Percentiles rank a stretch among this genome's conserved stretches.
phyloP scores from a whole-genome alignment of 371 early-diverging fungal genomes.

The Nosema muscidifuracis region DNA sequence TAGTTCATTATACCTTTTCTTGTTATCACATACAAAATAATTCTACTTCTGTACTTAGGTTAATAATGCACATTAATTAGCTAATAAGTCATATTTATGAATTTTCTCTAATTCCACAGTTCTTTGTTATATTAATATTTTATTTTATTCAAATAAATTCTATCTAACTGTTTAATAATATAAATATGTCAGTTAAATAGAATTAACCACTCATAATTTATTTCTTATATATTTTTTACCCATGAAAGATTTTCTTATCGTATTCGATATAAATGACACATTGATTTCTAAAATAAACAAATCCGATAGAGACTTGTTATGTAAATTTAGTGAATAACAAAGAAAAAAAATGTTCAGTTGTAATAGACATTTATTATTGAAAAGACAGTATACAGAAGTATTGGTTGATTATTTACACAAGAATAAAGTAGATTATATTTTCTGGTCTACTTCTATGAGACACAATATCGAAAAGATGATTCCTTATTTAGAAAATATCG shows the following conservation, averaged over 20 bases:
- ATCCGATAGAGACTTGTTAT: background rate
- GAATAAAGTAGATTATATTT: constrained; percentile 41
- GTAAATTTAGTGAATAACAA: background rate
- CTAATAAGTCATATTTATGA: no score
- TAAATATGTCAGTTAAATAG: no score
- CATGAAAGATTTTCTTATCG: background rate
- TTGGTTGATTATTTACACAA: constrained; percentile 39
- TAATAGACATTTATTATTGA: constrained; percentile 24
- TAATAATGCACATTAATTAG: no score
- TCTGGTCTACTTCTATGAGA: constrained; percentile 58
- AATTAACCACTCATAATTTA: no score
- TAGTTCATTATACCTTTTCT: no score
- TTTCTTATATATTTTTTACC: background rate
- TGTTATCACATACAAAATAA: no score
- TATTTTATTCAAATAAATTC: no score
- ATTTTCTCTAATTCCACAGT: no score
- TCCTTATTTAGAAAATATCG: constrained; percentile 23
- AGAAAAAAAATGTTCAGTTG: constrained; percentile 1
- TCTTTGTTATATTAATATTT: no score
- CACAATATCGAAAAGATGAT: constrained; percentile 44
- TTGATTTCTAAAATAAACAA: background rate
- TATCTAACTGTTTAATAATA: no score
- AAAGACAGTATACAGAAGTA: constrained; percentile 43
- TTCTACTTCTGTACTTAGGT: no score
- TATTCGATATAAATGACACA: constrained; percentile 8